Conservation (phyloP, 1,284 basidiomycete species). For the Pseudozyma sp. region DNA sequence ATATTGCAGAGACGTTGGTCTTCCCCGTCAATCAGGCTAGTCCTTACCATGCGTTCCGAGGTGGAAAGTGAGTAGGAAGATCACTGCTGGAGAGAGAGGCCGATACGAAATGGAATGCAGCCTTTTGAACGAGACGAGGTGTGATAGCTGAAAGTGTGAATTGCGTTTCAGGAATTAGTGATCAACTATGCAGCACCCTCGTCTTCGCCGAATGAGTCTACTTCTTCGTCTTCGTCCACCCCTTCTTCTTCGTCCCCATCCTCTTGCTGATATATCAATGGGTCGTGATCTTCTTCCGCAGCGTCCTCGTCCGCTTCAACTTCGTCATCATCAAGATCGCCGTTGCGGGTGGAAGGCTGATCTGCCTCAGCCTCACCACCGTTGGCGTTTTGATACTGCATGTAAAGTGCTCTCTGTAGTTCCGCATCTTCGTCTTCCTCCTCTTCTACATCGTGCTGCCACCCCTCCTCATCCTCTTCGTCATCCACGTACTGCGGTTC, state of each 20-base stretch:
- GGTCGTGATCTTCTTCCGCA: not conserved
- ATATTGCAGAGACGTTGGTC: constrained; percentile 61
- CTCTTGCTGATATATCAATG: not conserved
- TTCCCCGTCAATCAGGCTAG: constrained; percentile 65
- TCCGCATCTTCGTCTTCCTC: constrained; percentile 22
- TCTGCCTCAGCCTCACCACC: not conserved
- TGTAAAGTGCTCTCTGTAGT: constrained; percentile 20
- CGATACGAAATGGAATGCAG: not conserved
- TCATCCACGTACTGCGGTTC: constrained; percentile 2
- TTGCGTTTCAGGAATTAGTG: not conserved
- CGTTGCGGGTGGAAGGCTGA: not conserved
- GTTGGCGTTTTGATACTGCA: constrained; percentile 20
- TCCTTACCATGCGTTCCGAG: constrained; percentile 57
- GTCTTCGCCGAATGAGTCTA: constrained; percentile 23
- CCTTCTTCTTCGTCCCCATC: constrained; percentile 7
- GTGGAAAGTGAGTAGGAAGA: constrained; percentile 12
- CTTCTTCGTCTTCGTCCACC: constrained; percentile 21
- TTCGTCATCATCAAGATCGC: constrained; percentile 8
- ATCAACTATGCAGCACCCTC: constrained; percentile 1
- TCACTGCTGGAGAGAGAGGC: not conserved
- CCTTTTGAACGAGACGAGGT: not conserved
- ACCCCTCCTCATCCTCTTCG: not conserved
- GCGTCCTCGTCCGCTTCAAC: constrained; percentile 9
- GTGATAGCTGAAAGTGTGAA: not conserved
- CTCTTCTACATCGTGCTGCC: not conserved